A percentile compares a stretch with the other conserved stretches of the same genome.
Evolutionary conservation across 2,329 filamentous ascomycete species (phyloP).

Genomic region (Gaeumannomyces sp.): DNA sequence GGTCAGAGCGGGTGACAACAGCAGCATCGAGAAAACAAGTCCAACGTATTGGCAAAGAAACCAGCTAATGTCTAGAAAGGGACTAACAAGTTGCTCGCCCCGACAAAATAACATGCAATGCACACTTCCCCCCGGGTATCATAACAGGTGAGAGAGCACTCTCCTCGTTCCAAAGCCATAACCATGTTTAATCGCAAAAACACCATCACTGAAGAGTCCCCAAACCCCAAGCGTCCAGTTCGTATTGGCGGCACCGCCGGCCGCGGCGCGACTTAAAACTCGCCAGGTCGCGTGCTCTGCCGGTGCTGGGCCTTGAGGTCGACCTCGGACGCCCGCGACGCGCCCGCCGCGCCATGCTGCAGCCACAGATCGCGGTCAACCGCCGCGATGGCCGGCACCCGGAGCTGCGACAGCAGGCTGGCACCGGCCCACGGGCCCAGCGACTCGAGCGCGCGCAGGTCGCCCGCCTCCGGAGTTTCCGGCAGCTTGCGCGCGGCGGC

Average conservation of each 20-base stretch:
- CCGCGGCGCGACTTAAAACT: constrained; percentile 34
- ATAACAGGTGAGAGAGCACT: not conserved
- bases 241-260: constrained; percentile 30
- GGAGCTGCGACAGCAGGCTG: constrained; percentile 62
- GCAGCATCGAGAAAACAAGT: too few relatives aligned
- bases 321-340: constrained; percentile 52
- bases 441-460: constrained; percentile 60
- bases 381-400: constrained; percentile 61
- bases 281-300: constrained; percentile 57
- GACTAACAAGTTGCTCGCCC: not conserved
- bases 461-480: constrained; percentile 43
- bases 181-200: not conserved
- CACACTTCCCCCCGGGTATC: not conserved
- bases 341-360: constrained; percentile 58
- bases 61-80: not conserved
- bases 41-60: too few relatives aligned
- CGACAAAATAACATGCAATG: not conserved
- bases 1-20: too few relatives aligned
- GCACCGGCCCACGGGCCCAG: constrained; percentile 71
- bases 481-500: constrained; percentile 2
- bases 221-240: constrained; percentile 60
- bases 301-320: constrained; percentile 52
- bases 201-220: constrained; percentile 32
- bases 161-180: not conserved
- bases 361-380: constrained; percentile 68